Conservation (phyloP, 148 eudicot species). For the Rhododendron molle region DNA sequence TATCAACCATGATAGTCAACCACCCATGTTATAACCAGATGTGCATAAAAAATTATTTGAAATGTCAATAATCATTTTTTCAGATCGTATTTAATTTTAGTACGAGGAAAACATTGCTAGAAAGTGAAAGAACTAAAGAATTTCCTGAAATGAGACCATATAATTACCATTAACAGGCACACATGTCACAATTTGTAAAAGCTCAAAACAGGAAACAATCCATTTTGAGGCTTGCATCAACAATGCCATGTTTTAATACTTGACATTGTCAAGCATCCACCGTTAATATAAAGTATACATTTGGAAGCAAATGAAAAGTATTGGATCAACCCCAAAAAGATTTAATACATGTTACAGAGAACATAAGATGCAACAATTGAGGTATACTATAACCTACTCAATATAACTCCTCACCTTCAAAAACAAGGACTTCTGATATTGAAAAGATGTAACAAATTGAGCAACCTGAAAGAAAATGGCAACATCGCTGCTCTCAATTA, state of each 20-base stretch:
- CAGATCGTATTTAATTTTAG: neutral
- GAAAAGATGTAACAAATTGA: constrained; percentile 77
- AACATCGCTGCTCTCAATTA: constrained; percentile 68
- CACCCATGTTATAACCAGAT: neutral
- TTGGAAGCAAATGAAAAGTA: neutral
- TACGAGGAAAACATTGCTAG: neutral
- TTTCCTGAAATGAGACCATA: neutral
- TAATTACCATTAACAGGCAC: neutral
- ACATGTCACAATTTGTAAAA: neutral
- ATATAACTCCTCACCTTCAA: constrained; percentile 46
- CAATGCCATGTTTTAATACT: neutral
- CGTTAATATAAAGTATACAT: neutral
- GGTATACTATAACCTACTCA: neutral
- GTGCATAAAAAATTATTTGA: neutral
- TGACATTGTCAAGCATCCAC: neutral
- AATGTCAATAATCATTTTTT: neutral
- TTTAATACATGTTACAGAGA: neutral
- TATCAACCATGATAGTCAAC: neutral
- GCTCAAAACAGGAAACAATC: neutral
- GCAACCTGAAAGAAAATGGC: constrained; percentile 82
- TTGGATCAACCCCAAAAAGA: neutral
- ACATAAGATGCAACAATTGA: neutral
- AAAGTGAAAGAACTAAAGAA: neutral
- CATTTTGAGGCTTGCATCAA: neutral
- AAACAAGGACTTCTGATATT: constrained; percentile 52